These are phyloP conservation scores for Phylloporus sp. DNA, from an alignment of 768 basidiomycete species.

Conservation along the genomic window DNA sequence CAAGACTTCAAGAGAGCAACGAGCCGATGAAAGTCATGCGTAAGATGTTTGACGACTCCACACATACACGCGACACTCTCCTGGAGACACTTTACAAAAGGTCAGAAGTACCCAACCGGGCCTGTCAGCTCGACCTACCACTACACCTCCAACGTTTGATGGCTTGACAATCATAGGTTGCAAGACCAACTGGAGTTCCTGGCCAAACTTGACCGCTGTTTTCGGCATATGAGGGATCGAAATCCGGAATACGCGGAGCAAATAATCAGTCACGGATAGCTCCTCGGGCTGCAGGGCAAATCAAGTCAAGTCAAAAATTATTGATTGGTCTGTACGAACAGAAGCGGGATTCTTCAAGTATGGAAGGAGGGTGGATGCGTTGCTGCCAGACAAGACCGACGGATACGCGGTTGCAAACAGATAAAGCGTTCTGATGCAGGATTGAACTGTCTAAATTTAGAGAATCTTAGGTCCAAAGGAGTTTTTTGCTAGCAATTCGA, in stretches of 20 bases:
- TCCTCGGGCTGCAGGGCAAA: constrained; percentile 63
- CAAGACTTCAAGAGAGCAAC: constrained; percentile 82
- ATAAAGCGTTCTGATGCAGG: constrained; percentile 82
- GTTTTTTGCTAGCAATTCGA: background rate
- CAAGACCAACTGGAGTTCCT: constrained; percentile 74
- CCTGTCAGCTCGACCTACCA: constrained; percentile 40
- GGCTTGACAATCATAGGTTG: constrained; percentile 93
- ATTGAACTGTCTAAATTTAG: constrained; percentile 62
- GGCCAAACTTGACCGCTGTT: constrained; percentile 83
- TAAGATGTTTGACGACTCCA: constrained; percentile 76
- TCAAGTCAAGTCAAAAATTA: constrained; percentile 2
- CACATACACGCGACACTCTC: constrained; percentile 94
- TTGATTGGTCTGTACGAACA: constrained; percentile 40
- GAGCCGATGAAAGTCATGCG: constrained; percentile 78
- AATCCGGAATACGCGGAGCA: constrained; percentile 83
- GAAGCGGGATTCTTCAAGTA: constrained; percentile 83
- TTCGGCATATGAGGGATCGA: constrained; percentile 88
- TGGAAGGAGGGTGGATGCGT: constrained; percentile 82
- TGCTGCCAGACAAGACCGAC: constrained; percentile 73
- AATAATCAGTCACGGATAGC: constrained; percentile 75
- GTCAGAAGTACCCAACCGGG: background rate
- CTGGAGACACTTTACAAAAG: constrained; percentile 62
- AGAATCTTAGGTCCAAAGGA: background rate
- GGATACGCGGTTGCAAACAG: constrained; percentile 82
- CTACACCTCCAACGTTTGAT: constrained; percentile 58